Evolutionary conservation across 768 basidiomycete species (phyloP), one percentile per base, ranked within the genome.

Genomic region (Agrocybe praecox): DNA sequence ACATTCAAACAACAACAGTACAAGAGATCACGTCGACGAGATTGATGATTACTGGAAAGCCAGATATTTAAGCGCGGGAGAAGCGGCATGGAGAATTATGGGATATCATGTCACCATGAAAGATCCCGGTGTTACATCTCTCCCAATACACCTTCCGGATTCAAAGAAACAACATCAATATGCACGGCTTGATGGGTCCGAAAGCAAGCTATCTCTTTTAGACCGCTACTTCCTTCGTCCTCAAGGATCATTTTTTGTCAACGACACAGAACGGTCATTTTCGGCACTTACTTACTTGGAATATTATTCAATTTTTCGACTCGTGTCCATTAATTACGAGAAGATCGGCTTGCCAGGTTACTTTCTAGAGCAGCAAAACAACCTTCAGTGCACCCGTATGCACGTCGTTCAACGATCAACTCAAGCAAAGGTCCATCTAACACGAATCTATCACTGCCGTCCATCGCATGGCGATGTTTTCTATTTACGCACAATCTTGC

Each of bases 1-100:
- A n/a, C n/a, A n/a, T n/a, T n/a, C n/a, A n/a, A n/a, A n/a, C n/a
- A n/a, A n/a, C n/a, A n/a, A n/a, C n/a, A n/a, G n/a, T n/a, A n/a
- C n/a, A n/a, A n/a, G n/a, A n/a, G n/a, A n/a, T n/a, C n/a, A n/a
- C n/a, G n/a, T n/a, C n/a, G 65, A 76, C 49, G 73, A 77, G 46
- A 74, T 77, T 34, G 64, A 69, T 21, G 72, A 77, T 6, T 75
- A 60, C 22, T 69, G 69, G 69, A 65, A 68, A n/a, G 74, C 56
- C 0, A 61, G 69, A 0, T 76, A 76, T 54, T 64, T 76, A 0
- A 72, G 72, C 4, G 69, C 72, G 1, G 66, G 65, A 6, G 72
- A 79, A 58, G 74, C 71, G 1, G 61, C 67, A 3, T 76, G 76
- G 77, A 53, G 69, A 4, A 74, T 75, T 23, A 46, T 75, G 0